Evolutionary conservation across 805 yeast genomes (phyloP), one percentile per base, ranked within the genome.

Genomic region (Candida montana): DNA sequence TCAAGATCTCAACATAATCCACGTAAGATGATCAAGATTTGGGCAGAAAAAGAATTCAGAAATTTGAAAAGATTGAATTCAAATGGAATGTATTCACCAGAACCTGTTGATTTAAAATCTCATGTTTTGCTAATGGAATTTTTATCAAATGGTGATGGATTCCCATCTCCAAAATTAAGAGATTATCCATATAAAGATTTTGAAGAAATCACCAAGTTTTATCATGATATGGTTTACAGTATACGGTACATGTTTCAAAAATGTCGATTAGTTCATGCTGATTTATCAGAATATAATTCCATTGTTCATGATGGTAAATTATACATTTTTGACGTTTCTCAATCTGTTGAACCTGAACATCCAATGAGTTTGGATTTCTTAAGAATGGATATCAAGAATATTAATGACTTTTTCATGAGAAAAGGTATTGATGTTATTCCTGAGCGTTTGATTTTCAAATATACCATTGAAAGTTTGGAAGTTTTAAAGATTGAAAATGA

Each of bases 11-110:
- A 86, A 54, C 88, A 89, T 50, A 93, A 93, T 57, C 98, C 98
- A 9, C 74, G 99, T 57, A 91, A 91, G 58, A 91, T 93, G 97
- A 96, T 93, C 48, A 88, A 87, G 61, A 75, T 90, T 19, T 93
- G 99, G 99, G 98, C 99, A 0, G 99, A 93, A 61, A 93, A 93
- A 58, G 99, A 93, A 65, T 91, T 90, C 51, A 68, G 99, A 42
- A 93, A 93, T 59, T 71, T 93, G 62, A 91, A 87, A 61, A 74
- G 99, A 57, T 70, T 93, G 17, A 68, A 83, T 59, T 59, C 73
- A 35, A 74, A 80, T 42, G 95, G 95, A 0, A 83, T 93, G 28
- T 93, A 95, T n/a, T 83, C 88, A 31, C 99, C 99, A 0, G 84
- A 86, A 58, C 99, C 99, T 1, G 63, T 88, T 12, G 95, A 87